phyloP scores from a whole-genome alignment of 1,139 yeast genomes.

The Kodamaea ohmeri region DNA sequence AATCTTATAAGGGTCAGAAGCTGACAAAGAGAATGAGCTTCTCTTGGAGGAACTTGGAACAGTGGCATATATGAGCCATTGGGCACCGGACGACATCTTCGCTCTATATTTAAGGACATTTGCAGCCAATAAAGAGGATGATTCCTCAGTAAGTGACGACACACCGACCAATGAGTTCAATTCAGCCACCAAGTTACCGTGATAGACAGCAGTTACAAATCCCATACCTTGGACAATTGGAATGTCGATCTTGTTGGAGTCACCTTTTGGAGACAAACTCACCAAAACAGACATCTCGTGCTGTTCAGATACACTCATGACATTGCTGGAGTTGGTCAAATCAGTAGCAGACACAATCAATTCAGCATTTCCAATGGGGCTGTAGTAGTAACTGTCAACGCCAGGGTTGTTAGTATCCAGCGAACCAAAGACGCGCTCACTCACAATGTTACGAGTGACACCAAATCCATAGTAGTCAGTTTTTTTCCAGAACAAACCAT shows the following conservation, averaged over 20 bases:
- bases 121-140: slow-evolving; percentile 34
- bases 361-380: slow-evolving; percentile 53
- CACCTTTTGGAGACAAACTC: slow-evolving; percentile 36
- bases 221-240: slow-evolving; percentile 76
- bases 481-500: slow-evolving; percentile 63
- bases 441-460: slow-evolving; percentile 58
- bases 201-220: slow-evolving; percentile 42
- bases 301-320: slow-evolving; percentile 47
- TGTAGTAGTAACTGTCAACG: slow-evolving; percentile 44
- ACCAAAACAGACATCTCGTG: slow-evolving; percentile 57
- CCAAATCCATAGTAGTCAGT: slow-evolving; percentile 56
- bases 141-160: slow-evolving; percentile 38
- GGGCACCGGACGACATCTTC: slow-evolving; percentile 46
- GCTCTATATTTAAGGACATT: slow-evolving; percentile 55
- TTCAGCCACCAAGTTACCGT: slow-evolving; percentile 53
- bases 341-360: slow-evolving; percentile 56
- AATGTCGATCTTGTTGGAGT: slow-evolving; percentile 33
- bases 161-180: slow-evolving; percentile 57
- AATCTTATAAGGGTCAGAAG: slow-evolving; percentile 35
- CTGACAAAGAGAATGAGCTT: slow-evolving; percentile 34
- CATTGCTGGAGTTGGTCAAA: slow-evolving; percentile 33
- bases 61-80: slow-evolving; percentile 62
- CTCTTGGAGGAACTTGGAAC: slow-evolving; percentile 36
- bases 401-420: slow-evolving; percentile 29
- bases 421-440: slow-evolving; percentile 67